phyloP scores from a whole-genome alignment of 495 filamentous ascomycete genomes.

The Talaromyces proteolyticus region DNA sequence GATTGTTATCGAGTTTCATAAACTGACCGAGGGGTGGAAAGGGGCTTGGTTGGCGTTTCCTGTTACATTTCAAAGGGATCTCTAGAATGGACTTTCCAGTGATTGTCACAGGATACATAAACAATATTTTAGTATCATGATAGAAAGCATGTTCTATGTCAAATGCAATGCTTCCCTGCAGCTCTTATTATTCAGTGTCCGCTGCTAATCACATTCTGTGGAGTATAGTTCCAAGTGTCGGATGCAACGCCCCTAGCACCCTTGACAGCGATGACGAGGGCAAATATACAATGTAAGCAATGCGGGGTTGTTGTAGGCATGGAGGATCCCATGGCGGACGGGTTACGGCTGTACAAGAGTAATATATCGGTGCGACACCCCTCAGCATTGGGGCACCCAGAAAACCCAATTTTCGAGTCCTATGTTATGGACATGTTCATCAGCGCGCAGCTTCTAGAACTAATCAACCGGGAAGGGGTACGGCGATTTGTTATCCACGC shows the following conservation, averaged over 20 bases:
- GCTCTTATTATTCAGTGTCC: not conserved
- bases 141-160: not conserved
- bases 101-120: slow-evolving; percentile 7
- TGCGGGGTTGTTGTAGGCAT: slow-evolving; percentile 40
- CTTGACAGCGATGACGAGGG: not conserved
- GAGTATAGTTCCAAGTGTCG: not conserved
- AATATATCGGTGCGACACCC: slow-evolving; percentile 25
- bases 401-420: slow-evolving; percentile 17
- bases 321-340: slow-evolving; percentile 31
- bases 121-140: not conserved
- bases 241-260: not conserved
- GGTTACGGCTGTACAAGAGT: slow-evolving; percentile 47
- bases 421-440: slow-evolving; percentile 46
- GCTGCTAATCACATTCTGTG: not conserved
- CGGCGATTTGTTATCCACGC: slow-evolving; percentile 42
- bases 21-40: not conserved
- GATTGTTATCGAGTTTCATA: not conserved
- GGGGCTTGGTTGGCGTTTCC: not conserved
- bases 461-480: slow-evolving; percentile 42
- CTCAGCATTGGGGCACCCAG: not conserved
- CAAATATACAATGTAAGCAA: slow-evolving; percentile 27
- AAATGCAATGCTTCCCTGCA: not conserved
- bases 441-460: slow-evolving; percentile 43
- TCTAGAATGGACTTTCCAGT: slow-evolving; percentile 1
- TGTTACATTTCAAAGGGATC: slow-evolving; percentile 6